phyloP scores from a whole-genome alignment of 257 asterid genomes.

The Plantago elongata region DNA sequence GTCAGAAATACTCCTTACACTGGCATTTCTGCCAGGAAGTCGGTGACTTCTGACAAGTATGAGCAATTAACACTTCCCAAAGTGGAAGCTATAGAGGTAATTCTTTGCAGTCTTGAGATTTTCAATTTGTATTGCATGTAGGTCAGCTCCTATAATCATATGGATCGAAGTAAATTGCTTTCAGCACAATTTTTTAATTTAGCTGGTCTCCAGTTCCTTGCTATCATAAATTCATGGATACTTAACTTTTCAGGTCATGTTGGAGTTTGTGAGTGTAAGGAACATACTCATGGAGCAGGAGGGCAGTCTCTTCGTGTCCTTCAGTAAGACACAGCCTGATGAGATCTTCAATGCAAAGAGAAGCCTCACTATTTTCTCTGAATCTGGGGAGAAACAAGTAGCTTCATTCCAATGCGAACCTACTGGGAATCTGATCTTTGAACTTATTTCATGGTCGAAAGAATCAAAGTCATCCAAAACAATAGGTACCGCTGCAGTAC shows the following conservation, averaged over 20 bases:
- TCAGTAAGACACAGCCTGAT: conserved; percentile 79
- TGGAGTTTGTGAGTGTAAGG: conserved; percentile 78
- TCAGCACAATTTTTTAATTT: not conserved
- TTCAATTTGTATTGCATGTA: not conserved
- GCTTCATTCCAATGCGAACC: conserved; percentile 87
- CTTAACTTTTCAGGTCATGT: conserved; percentile 59
- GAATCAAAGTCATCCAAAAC: conserved; percentile 40
- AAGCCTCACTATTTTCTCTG: conserved; percentile 69
- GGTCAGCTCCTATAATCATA: not conserved
- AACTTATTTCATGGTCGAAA: conserved; percentile 44
- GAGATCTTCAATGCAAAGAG: conserved; percentile 66
- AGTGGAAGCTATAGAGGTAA: conserved; percentile 59
- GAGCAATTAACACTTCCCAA: conserved; percentile 41
- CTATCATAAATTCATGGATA: conserved; percentile 1
- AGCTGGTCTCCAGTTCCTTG: not conserved
- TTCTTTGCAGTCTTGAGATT: conserved; percentile 12
- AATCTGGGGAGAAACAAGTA: conserved; percentile 73
- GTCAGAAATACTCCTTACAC: conserved; percentile 52
- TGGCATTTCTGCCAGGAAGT: conserved; percentile 30
- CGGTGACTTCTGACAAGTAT: conserved; percentile 25
- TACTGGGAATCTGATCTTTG: conserved; percentile 57
- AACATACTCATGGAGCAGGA: conserved; percentile 61
- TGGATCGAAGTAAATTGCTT: conserved; percentile 13
- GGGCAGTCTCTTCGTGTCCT: conserved; percentile 58
- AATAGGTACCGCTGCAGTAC: conserved; percentile 52